These are phyloP conservation scores for Phytophthora pisi DNA, from an alignment of 352 stramenopile species.

Conservation along the genomic window DNA sequence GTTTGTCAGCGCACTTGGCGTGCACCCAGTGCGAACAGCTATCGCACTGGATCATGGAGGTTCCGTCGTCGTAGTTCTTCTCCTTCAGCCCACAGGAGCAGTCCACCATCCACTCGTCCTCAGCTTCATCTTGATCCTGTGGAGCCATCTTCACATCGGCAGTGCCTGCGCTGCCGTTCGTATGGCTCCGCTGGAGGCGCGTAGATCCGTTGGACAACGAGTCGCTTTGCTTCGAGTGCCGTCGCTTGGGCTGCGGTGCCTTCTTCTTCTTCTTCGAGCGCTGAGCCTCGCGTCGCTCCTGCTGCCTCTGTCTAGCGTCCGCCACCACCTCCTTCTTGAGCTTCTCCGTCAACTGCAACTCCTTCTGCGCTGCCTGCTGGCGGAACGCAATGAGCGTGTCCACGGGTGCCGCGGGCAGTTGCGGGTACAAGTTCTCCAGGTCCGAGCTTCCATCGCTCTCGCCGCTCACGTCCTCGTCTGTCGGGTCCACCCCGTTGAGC, in stretches of 20 bases:
- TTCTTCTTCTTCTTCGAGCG: slow-evolving; percentile 45
- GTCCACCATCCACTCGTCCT: slow-evolving; percentile 67
- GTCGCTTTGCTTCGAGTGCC: slow-evolving; percentile 41
- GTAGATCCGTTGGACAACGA: slow-evolving; percentile 14
- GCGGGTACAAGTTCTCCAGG: slow-evolving; percentile 66
- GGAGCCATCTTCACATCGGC: slow-evolving; percentile 5
- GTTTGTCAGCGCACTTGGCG: slow-evolving; percentile 52
- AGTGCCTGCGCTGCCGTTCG: slow-evolving; percentile 20
- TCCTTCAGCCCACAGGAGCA: slow-evolving; percentile 58
- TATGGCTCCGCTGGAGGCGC: slow-evolving; percentile 12
- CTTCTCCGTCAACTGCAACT: slow-evolving; percentile 53
- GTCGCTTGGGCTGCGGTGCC: slow-evolving; percentile 28
- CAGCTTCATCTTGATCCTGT: slow-evolving; percentile 19
- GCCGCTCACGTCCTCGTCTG: slow-evolving; percentile 39
- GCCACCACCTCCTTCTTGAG: slow-evolving; percentile 47
- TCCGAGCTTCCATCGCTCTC: slow-evolving; percentile 69
- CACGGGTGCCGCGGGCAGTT: slow-evolving; percentile 58
- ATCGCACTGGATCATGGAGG: slow-evolving; percentile 72
- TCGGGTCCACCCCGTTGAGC: slow-evolving; percentile 41
- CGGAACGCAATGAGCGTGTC: slow-evolving; percentile 61
- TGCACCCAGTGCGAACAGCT: slow-evolving; percentile 67
- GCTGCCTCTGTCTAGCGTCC: slow-evolving; percentile 41
- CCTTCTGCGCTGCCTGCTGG: slow-evolving; percentile 57
- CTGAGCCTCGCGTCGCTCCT: slow-evolving; percentile 40
- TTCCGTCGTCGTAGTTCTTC: slow-evolving; percentile 68